These are phyloP conservation scores for Avena sativa DNA, from an alignment of 176 grass and related monocot species.

Conservation along the genomic window DNA sequence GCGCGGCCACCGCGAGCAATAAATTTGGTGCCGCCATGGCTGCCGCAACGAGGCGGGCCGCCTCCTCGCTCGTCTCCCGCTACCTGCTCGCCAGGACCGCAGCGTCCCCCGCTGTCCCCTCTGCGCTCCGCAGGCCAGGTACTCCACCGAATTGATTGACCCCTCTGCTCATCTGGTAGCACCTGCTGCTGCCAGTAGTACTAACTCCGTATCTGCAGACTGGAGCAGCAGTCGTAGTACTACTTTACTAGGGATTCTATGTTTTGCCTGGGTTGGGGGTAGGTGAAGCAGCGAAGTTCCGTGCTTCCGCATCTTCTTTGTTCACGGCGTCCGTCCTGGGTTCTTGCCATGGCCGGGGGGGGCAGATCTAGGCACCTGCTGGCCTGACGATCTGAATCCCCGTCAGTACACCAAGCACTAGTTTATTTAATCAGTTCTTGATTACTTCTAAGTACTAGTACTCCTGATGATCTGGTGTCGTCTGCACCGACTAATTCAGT, in stretches of 20 bases:
- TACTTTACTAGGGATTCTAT: too few species aligned
- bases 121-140: slow-evolving; percentile 58
- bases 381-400: slow-evolving; percentile 10
- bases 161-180: too few species aligned
- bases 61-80: slow-evolving; percentile 67
- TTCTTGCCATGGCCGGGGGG: not conserved
- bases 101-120: slow-evolving; percentile 41
- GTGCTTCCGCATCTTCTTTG: not conserved
- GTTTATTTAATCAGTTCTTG: too few species aligned
- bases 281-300: not conserved
- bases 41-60: slow-evolving; percentile 50
- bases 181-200: too few species aligned
- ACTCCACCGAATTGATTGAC: not conserved
- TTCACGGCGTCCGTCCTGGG: not conserved
- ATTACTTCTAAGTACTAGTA: too few species aligned
- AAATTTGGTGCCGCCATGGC: slow-evolving; percentile 43
- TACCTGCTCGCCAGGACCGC: slow-evolving; percentile 57
- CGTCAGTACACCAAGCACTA: too few species aligned
- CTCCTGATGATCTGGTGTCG: too few species aligned
- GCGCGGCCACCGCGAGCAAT: slow-evolving; percentile 17
- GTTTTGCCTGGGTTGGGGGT: not conserved
- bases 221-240: not conserved
- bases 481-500: too few species aligned
- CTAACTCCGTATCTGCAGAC: not conserved
- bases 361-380: slow-evolving; percentile 29